These are phyloP conservation scores for Podospora tetraspora DNA, from an alignment of 495 filamentous ascomycete genomes.

Conservation along the genomic window DNA sequence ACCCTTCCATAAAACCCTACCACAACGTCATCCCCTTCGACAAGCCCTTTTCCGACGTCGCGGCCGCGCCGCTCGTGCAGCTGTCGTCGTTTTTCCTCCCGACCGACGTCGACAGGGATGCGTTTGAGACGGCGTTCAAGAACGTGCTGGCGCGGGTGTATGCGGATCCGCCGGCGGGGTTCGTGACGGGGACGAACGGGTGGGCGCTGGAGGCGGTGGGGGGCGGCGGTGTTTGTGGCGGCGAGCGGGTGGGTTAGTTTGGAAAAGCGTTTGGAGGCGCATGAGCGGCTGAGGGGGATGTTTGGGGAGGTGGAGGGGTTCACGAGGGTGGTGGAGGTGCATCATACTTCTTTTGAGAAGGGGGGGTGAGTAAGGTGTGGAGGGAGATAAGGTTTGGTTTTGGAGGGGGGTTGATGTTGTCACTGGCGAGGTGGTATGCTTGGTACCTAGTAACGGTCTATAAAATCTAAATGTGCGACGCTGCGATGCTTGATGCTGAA, in stretches of 20 bases:
- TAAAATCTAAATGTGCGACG: too few relatives aligned
- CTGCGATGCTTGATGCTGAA: too few relatives aligned
- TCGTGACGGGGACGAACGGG: constrained; percentile 15
- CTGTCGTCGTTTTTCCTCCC: constrained; percentile 14
- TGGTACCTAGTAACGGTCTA: too few relatives aligned
- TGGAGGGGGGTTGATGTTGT: too few relatives aligned
- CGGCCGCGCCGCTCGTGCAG: constrained; percentile 13
- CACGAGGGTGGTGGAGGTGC: constrained; percentile 12
- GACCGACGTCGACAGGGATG: constrained; percentile 9
- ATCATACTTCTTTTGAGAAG: constrained; percentile 11
- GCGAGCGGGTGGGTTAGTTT: constrained; percentile 16
- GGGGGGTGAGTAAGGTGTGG: not conserved
- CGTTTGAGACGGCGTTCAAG: constrained; percentile 15
- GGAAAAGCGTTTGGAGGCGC: constrained; percentile 12
- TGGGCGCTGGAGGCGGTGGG: constrained; percentile 17
- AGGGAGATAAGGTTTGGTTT: too few relatives aligned
- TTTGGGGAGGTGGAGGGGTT: constrained; percentile 17
- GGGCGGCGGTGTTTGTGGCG: constrained; percentile 17
- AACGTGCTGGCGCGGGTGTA: not conserved
- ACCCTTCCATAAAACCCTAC: constrained; percentile 7
- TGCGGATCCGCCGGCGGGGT: constrained; percentile 13
- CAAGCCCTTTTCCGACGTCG: constrained; percentile 12
- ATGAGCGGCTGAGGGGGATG: constrained; percentile 5
- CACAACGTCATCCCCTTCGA: constrained; percentile 13
- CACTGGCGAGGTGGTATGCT: too few relatives aligned